Base-by-base conservation (phyloP, 2,329 filamentous ascomycete species). In the Fusarium protoensiforme region DNA sequence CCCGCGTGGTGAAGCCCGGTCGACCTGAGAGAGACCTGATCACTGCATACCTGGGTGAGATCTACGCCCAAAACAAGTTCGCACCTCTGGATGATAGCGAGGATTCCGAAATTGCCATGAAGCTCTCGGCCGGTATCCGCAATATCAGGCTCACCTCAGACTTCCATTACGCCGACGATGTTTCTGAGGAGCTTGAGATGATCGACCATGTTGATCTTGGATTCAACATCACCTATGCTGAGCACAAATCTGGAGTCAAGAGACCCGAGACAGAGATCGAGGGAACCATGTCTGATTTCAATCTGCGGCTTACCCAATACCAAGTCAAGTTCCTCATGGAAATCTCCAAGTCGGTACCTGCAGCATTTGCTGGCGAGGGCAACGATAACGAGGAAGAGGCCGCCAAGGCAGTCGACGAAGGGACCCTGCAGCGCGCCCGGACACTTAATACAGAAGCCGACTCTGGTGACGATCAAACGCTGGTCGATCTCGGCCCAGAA, bases 141-240 rank as follows among this genome's bases (percentile, higher is more conserved):
- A 97, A 99, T 69, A 94, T 98, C 69, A 92, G 94, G 36, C 85
- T 99, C 31, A 98, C 94, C 0, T 98, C 96, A 0, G 92, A 94
- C 63, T 94, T 98, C 78, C 90, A 97, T 80, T 98, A 97, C 77
- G 82, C 90, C 0, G 87, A 91, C 3, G 89, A 91, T 36, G 84
- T 89, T 65, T 90, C 90, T 0, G 96, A 99, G 81, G 95, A 98
- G 80, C 86, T 99, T 9, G 94, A 99, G 80, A 93, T 99, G 85
- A 98, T 99, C 75, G 95, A 99, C 78, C 95, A 98, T 76, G 95
- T 99, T 14, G 96, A 99, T 80, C 86, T 99, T 27, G 94, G 93
- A 56, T 98, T 99, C 84, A 94, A 93, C 69, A 92, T 99, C 73
- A 97, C 93, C 3, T 96, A 98, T 82, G 90, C 95, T 1, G 96